phyloP scores from a whole-genome alignment of 345 rosid species.

The Eucalyptus polyanthemos region DNA sequence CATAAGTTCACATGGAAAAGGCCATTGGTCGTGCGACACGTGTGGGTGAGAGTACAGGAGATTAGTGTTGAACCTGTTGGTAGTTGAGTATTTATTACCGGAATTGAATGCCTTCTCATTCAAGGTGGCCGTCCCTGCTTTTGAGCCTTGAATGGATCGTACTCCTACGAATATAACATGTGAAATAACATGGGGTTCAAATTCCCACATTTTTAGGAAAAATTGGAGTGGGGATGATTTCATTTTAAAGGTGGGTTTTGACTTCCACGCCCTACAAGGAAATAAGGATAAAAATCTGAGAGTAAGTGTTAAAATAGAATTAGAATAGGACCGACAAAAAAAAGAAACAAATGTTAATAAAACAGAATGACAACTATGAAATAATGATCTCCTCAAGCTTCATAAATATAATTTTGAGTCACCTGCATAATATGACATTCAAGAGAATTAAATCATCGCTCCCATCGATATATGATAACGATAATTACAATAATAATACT shows the following conservation, averaged over 20 bases:
- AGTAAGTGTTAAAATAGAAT: rapidly evolving
- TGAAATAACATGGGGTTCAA: background rate
- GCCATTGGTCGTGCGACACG: background rate
- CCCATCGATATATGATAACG: no score
- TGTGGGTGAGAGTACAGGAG: no score
- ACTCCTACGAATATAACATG: background rate
- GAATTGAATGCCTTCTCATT: background rate
- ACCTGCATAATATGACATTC: no score
- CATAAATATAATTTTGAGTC: no score
- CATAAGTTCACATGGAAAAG: background rate
- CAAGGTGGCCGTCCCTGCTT: background rate
- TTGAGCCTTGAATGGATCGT: background rate
- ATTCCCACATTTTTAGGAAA: rapidly evolving
- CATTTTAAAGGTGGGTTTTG: no score
- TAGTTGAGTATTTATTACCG: background rate
- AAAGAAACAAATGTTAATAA: no score
- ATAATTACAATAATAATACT: no score
- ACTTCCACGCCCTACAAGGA: rapidly evolving
- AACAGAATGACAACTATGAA: no score
- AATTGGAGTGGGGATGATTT: no score
- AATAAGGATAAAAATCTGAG: rapidly evolving
- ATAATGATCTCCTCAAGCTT: no score
- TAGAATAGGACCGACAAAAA: no score
- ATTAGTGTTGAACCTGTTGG: background rate
- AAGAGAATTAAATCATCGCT: no score